Conservation (phyloP, 2,329 filamentous ascomycete genomes). For the Xylariaceae sp. region DNA sequence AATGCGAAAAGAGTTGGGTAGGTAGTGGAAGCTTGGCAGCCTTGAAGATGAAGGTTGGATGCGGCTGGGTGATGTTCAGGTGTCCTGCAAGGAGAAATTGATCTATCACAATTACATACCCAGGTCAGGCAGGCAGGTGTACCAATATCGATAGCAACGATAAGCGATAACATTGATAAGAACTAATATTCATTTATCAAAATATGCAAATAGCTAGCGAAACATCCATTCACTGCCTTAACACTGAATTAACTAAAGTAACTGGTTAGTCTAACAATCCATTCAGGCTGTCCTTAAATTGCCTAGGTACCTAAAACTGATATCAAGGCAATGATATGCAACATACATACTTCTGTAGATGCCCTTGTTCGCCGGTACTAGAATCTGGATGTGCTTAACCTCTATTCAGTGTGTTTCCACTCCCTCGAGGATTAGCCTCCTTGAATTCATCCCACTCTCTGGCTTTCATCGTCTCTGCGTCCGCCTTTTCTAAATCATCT, state of each 20-base stretch:
- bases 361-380: neutral
- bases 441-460: constrained; percentile 93
- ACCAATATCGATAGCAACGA: neutral
- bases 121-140: too few relatives aligned
- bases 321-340: neutral
- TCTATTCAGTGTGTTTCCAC: constrained; percentile 82
- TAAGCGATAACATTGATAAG: neutral
- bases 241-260: too few relatives aligned
- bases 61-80: neutral
- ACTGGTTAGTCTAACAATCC: too few relatives aligned
- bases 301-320: too few relatives aligned
- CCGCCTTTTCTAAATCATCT: constrained; percentile 84
- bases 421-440: constrained; percentile 84
- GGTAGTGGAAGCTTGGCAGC: neutral
- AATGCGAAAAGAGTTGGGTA: neutral
- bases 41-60: neutral
- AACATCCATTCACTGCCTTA: neutral
- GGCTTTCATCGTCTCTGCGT: constrained; percentile 90
- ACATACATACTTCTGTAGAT: neutral
- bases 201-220: neutral
- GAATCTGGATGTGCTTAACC: constrained; percentile 44
- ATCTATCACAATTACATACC: too few relatives aligned
- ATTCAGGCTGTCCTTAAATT: too few relatives aligned
- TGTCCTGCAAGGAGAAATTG: too few relatives aligned
- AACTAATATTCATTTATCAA: neutral